A percentile compares a stretch with the other conserved stretches of the same genome.
Evolutionary conservation across 768 basidiomycete genomes (phyloP).

Genomic region (Termitomyces sp.): DNA sequence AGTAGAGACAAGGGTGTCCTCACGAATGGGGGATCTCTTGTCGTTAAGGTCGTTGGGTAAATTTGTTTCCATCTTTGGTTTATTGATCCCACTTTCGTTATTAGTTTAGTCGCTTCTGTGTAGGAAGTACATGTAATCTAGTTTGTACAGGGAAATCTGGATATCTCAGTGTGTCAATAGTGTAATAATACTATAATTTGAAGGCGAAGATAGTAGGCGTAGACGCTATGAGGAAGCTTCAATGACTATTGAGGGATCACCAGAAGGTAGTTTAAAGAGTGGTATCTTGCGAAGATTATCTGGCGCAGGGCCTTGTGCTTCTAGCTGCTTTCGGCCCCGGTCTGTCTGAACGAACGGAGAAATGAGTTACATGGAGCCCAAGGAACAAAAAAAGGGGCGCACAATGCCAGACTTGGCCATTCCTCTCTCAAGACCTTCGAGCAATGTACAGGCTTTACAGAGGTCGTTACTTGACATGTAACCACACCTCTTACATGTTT

Average conservation of each 20-base stretch:
- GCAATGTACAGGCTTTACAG: constrained; percentile 90
- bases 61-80: background rate
- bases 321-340: constrained; percentile 61
- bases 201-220: background rate
- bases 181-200: background rate
- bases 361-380: background rate
- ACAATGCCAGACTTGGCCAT: constrained; percentile 65
- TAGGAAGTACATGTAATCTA: constrained; percentile 5
- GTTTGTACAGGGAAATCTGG: constrained; percentile 7
- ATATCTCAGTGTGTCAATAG: constrained; percentile 6
- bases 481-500: constrained; percentile 88
- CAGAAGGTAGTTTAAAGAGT: constrained; percentile 52
- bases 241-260: constrained; percentile 39
- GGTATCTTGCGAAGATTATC: constrained; percentile 79
- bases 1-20: constrained; percentile 31
- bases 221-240: constrained; percentile 34
- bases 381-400: constrained; percentile 26
- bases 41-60: constrained; percentile 42
- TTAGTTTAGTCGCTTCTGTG: background rate
- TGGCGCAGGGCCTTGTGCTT: constrained; percentile 56
- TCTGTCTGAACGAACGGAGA: constrained; percentile 50
- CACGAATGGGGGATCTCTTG: constrained; percentile 41
- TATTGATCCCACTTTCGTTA: background rate
- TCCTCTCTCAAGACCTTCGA: constrained; percentile 89
- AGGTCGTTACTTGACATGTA: constrained; percentile 96